Evolutionary conservation across 176 grass and related monocot genomes (phyloP), one percentile per base, ranked within the genome.

Genomic region (Puya raimondii): DNA sequence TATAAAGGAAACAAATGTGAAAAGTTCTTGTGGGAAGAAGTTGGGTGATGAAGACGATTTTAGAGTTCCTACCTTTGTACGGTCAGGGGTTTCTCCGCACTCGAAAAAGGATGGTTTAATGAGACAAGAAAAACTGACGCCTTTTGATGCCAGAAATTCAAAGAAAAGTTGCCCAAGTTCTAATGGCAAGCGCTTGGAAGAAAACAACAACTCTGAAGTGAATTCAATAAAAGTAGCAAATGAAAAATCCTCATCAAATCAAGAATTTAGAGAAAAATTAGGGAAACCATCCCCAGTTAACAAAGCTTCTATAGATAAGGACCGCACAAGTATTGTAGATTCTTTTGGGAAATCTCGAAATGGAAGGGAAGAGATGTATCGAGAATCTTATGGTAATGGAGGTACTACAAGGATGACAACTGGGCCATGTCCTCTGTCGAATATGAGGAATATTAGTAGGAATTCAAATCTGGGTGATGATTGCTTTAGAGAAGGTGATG

Each of bases 1-100:
- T 67, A 33, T 47, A 18, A 16, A 67, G 26, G 65, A 67, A 14
- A 47, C 33, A 13, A 17, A 67, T 67, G 23, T 9, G 11, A 48
- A 67, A 16, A 48, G 17, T 21, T 67, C 65, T 48, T 18, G 12
- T 48, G 27, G 33, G 65, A 67, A 67, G 42, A 67, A 49, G 65
- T 67, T 67, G 33, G 65, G n/a, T 11, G 65, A 67, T 67, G 65
- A 67, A 33, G 65, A 67, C 15, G 65, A 67, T 67, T 67, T 67
- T 67, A 67, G 65, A 15, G 65, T 67, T 49, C 65, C 65, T 6
- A 67, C 65, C 27, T 67, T 67, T 67, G 65, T 67, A 49, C 65
- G 48, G 3, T 47, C 65, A 48, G 65, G 13, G 2, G 48, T 67
- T 67, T 16, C 27, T 47, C 12, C 42, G 48, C n/a, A 47, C 12